These are phyloP conservation scores for Penicillium sp. DNA, from an alignment of 2,329 filamentous ascomycete genomes.

Conservation along the genomic window DNA sequence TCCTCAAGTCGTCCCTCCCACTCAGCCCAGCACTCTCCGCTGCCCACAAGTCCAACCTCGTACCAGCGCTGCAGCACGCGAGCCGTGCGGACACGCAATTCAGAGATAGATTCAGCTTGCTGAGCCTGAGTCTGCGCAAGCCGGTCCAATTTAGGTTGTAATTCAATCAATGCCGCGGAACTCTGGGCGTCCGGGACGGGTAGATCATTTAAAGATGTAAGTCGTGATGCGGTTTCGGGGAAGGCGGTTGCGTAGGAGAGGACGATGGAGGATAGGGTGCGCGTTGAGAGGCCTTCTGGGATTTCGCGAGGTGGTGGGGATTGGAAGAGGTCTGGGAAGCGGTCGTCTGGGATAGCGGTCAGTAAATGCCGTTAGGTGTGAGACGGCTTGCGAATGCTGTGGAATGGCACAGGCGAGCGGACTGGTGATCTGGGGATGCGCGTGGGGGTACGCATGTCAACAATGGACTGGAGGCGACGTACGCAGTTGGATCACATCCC, in stretches of 20 bases:
- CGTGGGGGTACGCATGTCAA: neutral
- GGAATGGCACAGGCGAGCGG: neutral
- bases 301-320: constrained; percentile 32
- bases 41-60: constrained; percentile 66
- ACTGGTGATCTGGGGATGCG: neutral
- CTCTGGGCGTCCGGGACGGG: constrained; percentile 44
- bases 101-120: constrained; percentile 41
- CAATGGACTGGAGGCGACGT: constrained; percentile 7
- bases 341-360: constrained; percentile 31
- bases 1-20: constrained; percentile 66
- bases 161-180: constrained; percentile 43
- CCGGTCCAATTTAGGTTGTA: constrained; percentile 43
- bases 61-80: constrained; percentile 68
- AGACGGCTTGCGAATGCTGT: neutral
- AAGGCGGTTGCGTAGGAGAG: constrained; percentile 47
- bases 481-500: constrained; percentile 46
- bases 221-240: constrained; percentile 48
- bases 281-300: constrained; percentile 36
- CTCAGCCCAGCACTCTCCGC: constrained; percentile 67
- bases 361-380: constrained; percentile 1
- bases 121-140: constrained; percentile 37
- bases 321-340: constrained; percentile 44
- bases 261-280: constrained; percentile 42
- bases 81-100: constrained; percentile 44
- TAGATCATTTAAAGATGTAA: constrained; percentile 49